A percentile compares a stretch with the other conserved stretches of the same genome.
Evolutionary conservation across 1,284 basidiomycete species (phyloP).

Genomic region (Pseudozyma hubeiensis): DNA sequence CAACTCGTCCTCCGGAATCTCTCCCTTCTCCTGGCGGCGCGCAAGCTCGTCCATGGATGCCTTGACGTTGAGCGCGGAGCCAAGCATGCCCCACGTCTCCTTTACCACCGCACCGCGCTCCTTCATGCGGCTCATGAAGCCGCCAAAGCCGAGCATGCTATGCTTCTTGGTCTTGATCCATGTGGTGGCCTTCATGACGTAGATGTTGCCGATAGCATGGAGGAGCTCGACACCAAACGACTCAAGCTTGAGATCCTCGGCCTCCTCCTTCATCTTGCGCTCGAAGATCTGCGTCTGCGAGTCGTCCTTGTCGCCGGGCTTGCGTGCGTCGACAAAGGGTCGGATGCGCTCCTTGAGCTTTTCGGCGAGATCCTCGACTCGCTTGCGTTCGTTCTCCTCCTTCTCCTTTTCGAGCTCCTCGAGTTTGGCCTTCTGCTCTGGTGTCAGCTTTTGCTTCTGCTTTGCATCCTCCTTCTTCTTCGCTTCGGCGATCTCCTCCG

Average conservation of each 20-base stretch:
- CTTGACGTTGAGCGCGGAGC: conserved; percentile 74
- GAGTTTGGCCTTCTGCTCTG: conserved; percentile 76
- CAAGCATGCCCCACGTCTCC: conserved; percentile 69
- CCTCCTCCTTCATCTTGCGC: conserved; percentile 82
- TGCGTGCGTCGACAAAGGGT: conserved; percentile 74
- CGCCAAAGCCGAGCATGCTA: conserved; percentile 86
- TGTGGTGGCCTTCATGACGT: conserved; percentile 90
- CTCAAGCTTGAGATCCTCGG: conserved; percentile 96
- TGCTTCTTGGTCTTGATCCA: conserved; percentile 78
- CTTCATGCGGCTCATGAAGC: conserved; percentile 93
- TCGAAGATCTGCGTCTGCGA: conserved; percentile 77
- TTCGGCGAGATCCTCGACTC: conserved; percentile 61
- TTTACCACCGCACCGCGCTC: conserved; percentile 84
- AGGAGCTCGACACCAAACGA: conserved; percentile 94
- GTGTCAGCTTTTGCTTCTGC: conserved; percentile 74
- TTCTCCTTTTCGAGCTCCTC: conserved; percentile 68
- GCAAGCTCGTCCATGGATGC: conserved; percentile 84
- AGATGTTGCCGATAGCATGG: conserved; percentile 75
- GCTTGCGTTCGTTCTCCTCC: conserved; percentile 65
- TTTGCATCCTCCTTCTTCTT: conserved; percentile 71
- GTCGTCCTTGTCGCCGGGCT: conserved; percentile 87
- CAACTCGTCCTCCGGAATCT: conserved; percentile 78
- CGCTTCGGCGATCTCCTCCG: conserved; percentile 44
- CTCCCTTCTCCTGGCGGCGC: conserved; percentile 85
- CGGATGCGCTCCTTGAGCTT: conserved; percentile 68